Evolutionary conservation across 768 basidiomycete species (phyloP), one percentile per base, ranked within the genome.

Genomic region (Clathrus columnatus): DNA sequence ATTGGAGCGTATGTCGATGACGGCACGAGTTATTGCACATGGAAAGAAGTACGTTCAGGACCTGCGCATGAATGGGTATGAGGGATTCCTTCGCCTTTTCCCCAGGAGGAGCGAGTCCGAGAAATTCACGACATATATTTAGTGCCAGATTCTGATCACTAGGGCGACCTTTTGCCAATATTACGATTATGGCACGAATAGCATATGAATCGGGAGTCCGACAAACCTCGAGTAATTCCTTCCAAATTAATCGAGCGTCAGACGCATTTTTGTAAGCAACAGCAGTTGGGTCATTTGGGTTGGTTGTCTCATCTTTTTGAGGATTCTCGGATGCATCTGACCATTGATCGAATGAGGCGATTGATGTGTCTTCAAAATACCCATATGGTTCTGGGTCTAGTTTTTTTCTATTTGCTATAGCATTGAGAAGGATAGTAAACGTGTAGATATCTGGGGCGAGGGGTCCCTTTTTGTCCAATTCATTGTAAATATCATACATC

Each of bases 401-500:
- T 7, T 57, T 51, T 63, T 46, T 65, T 56, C 61, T 69, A 59
- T 45, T 67, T 62, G 51, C 75, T 62, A 66, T 64, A 47, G 79
- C 78, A 44, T 74, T 73, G 62, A 92, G 78, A 70, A 91, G 78
- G 48, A 79, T 77, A 7, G 84, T 79, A 66, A 79, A 90, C 21
- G 86, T 71, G 59, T 75, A 73, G 50, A 74, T 73, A 60, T 83
- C 73, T 4, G 88, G 80, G 0, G 80, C 72, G n/a, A 82, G 63
- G 2, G 77, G 78, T 7, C 86, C 87, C 2, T 79, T 74, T n/a
- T 74, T 63, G 53, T 83, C 81, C 65, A 91, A 68, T 14, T 74
- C 73, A 59, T 86, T 79, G 69, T 82, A 91, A 48, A 91, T 79
- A 57, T 90, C 86, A 60, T 88, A 87, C 16, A 89, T 76, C 55